Conservation (phyloP, 352 stramenopile genomes). For the Phytopythium aichiense region DNA sequence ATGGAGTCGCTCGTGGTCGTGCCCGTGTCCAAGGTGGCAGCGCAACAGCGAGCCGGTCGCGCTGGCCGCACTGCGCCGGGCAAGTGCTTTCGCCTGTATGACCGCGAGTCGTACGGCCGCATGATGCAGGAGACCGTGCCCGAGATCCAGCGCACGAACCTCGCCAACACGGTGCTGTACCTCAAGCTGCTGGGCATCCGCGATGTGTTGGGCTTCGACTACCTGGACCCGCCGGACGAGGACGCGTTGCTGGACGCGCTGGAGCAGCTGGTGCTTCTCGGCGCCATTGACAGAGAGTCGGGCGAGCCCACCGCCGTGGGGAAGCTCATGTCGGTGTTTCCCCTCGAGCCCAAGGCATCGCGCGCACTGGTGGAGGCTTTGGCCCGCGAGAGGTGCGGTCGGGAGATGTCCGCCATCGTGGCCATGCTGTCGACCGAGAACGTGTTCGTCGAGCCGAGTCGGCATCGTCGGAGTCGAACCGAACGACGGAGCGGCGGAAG, state of each 20-base stretch:
- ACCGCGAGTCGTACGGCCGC: conserved; percentile 94
- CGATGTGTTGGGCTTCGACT: conserved; percentile 67
- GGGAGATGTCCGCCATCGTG: conserved; percentile 66
- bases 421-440: conserved; percentile 85
- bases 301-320: conserved; percentile 60
- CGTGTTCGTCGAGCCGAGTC: conserved; percentile 43
- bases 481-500: conserved; percentile 7
- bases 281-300: conserved; percentile 36
- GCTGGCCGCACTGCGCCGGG: conserved; percentile 95
- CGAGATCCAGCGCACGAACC: conserved; percentile 95
- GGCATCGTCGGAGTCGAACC: neutral
- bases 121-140: conserved; percentile 98
- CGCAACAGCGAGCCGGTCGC: conserved; percentile 93
- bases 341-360: conserved; percentile 72
- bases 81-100: conserved; percentile 99
- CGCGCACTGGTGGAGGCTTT: conserved; percentile 64
- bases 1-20: conserved; percentile 89
- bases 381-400: conserved; percentile 38
- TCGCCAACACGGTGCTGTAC: conserved; percentile 94
- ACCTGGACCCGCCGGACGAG: conserved; percentile 64
- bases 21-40: conserved; percentile 94
- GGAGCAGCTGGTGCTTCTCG: conserved; percentile 67
- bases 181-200: conserved; percentile 70
- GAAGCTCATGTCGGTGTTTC: conserved; percentile 80
- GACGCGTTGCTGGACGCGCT: conserved; percentile 73